Percentiles rank a stretch among this genome's conserved stretches.
phyloP scores from a whole-genome alignment of 495 filamentous ascomycete species.

The Podospora fimiseda region DNA sequence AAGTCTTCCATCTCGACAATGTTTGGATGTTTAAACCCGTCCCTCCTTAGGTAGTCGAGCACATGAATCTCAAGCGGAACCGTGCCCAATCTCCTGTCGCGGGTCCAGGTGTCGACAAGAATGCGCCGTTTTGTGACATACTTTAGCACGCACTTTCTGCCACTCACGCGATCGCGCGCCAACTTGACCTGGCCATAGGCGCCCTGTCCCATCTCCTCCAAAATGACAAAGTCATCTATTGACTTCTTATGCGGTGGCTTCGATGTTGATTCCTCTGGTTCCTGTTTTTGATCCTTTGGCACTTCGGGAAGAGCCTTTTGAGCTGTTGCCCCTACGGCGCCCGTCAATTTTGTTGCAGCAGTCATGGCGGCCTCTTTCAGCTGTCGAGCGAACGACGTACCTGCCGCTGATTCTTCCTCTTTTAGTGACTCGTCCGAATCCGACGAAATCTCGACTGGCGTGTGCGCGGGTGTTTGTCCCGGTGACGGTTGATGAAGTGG shows the following conservation, averaged over 20 bases:
- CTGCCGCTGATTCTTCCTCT: conserved; percentile 37
- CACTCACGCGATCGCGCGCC: conserved; percentile 75
- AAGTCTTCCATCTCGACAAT: conserved; percentile 99
- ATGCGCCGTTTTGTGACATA: conserved; percentile 97
- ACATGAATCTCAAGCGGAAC: conserved; percentile 98
- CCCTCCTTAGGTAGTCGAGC: conserved; percentile 82
- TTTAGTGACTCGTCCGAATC: conserved; percentile 37
- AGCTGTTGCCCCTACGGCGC: conserved; percentile 8
- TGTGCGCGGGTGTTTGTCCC: conserved; percentile 55
- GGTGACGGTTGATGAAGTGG: conserved; percentile 73
- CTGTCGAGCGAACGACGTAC: conserved; percentile 62
- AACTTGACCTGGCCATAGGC: conserved; percentile 98
- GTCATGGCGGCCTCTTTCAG: conserved; percentile 60
- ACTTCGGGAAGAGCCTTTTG: conserved; percentile 11
- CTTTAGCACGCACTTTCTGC: conserved; percentile 88
- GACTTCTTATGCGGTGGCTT: conserved; percentile 57
- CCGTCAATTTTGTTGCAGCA: conserved; percentile 42
- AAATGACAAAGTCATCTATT: conserved; percentile 83
- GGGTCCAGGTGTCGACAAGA: conserved; percentile 96
- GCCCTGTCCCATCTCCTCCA: conserved; percentile 98
- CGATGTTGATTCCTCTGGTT: conserved; percentile 16
- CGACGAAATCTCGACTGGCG: conserved; percentile 46
- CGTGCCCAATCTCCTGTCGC: conserved; percentile 89
- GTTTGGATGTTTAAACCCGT: conserved; percentile 84
- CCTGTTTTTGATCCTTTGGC: conserved; percentile 28